These are phyloP conservation scores for Sclerotinia minor DNA, from an alignment of 2,329 filamentous ascomycete species.

Conservation along the genomic window DNA sequence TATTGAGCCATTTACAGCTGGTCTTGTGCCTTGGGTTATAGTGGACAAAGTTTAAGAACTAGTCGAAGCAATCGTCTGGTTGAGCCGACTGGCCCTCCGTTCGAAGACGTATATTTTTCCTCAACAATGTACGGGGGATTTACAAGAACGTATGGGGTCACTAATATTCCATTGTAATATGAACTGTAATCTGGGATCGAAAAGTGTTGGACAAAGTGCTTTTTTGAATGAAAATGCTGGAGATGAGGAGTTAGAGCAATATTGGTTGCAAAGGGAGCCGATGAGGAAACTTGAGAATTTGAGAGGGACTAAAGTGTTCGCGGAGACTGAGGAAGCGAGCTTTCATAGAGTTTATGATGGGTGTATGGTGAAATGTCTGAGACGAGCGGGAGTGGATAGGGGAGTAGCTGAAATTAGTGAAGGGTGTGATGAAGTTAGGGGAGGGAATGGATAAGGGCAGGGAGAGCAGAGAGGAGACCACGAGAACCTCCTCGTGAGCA, in stretches of 20 bases:
- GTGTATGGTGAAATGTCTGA: conserved; percentile 46
- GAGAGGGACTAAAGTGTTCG: conserved; percentile 41
- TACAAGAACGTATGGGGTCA: conserved; percentile 48
- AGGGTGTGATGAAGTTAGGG: conserved; percentile 41
- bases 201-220: background rate
- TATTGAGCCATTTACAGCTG: conserved; percentile 48
- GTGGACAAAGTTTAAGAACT: conserved; percentile 47
- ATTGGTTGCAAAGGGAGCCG: conserved; percentile 44
- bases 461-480: background rate
- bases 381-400: conserved; percentile 47
- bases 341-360: conserved; percentile 51
- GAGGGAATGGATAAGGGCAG: conserved; percentile 29
- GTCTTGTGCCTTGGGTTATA: conserved; percentile 46
- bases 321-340: conserved; percentile 48
- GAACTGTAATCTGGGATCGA: background rate
- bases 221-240: background rate
- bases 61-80: conserved; percentile 47
- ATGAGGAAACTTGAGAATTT: conserved; percentile 44
- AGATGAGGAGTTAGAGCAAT: conserved; percentile 23
- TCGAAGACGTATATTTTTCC: conserved; percentile 43
- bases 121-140: conserved; percentile 33
- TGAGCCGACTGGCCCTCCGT: conserved; percentile 52
- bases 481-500: conserved; percentile 25
- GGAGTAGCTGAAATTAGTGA: conserved; percentile 43
- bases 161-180: conserved; percentile 52